Evolutionary conservation across 495 filamentous ascomycete genomes (phyloP), one percentile per base, ranked within the genome.

Genomic region (Aspergillus sparsus): DNA sequence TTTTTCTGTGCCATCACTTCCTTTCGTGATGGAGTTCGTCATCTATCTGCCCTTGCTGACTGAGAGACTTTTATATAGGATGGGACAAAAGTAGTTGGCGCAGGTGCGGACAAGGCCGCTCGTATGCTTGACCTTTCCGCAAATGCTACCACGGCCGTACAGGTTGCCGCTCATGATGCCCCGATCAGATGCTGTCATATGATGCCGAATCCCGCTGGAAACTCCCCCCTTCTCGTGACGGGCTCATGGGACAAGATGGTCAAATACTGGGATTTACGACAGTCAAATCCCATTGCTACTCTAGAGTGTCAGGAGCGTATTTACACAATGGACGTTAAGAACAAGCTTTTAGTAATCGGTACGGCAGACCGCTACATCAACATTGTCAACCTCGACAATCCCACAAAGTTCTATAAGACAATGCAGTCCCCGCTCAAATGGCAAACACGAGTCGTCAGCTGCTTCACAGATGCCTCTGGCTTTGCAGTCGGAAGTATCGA

Each of bases 231-330:
- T 70, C 80, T 97, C 34, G 86, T 93, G 27, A 94, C 93, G 2
- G 93, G 93, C 37, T 92, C 89, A 3, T 98, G 93, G 93, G 93
- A 98, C 77, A 95, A 94, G 79, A 94, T 87, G 2, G 77, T 98
- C 73, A 96, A 94, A 71, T 96, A 93, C 77, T 98, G 93, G 93
- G 93, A 98, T 71, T 72, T 96, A 50, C 87, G 92, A 15, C 79
- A 83, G 61, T 72, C 77, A 37, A 79, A 72, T 11, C 83, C 91
- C 10, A 84, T 89, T 50, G 89, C 82, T 6, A 77, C 77, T 7
- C 63, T 97, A 4, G 74, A 83, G 18, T 87, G 87, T 61, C 87
- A 88, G 60, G 91, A 97, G 64, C 86, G 92, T 51, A 82, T 96
- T 47, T 97, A 96, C 78, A 83, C 85, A 34, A 89, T 97, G 83